Percentiles rank a stretch among this genome's conserved stretches.
These are phyloP conservation scores for Rhizopus delemar DNA, from an alignment of 371 early-diverging fungal genomes.

Conservation along the genomic window DNA sequence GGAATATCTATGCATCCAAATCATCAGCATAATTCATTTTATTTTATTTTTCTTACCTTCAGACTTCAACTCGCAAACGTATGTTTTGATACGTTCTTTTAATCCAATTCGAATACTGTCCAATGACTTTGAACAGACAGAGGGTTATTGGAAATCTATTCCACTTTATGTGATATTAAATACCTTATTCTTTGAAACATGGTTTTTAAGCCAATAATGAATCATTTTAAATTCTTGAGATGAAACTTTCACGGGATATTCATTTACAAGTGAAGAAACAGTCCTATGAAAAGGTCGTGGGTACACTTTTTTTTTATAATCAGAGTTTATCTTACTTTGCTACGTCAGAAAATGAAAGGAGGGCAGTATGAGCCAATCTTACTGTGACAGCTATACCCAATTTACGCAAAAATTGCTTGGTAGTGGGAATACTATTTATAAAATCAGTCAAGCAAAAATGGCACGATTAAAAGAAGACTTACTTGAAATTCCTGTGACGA, in stretches of 20 bases:
- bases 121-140: constrained; percentile 8
- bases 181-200: constrained; percentile 30
- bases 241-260: constrained; percentile 28
- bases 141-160: not conserved
- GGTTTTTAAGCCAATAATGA: constrained; percentile 30
- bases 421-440: constrained; percentile 25
- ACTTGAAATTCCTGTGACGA: constrained; percentile 48
- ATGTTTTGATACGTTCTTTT: constrained; percentile 29
- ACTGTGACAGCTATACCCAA: constrained; percentile 33
- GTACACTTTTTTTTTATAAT: not conserved
- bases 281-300: constrained; percentile 22
- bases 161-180: too few species aligned
- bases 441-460: not conserved
- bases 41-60: constrained; percentile 9
- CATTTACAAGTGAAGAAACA: constrained; percentile 39
- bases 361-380: constrained; percentile 21
- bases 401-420: constrained; percentile 40
- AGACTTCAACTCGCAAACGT: constrained; percentile 25
- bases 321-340: constrained; percentile 36
- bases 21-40: too few species aligned
- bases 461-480: constrained; percentile 8
- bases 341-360: constrained; percentile 45
- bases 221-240: constrained; percentile 28
- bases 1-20: constrained; percentile 30
- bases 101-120: constrained; percentile 18